These are phyloP conservation scores for Penicillium sp. DNA, from an alignment of 2,329 filamentous ascomycete genomes.

Conservation along the genomic window DNA sequence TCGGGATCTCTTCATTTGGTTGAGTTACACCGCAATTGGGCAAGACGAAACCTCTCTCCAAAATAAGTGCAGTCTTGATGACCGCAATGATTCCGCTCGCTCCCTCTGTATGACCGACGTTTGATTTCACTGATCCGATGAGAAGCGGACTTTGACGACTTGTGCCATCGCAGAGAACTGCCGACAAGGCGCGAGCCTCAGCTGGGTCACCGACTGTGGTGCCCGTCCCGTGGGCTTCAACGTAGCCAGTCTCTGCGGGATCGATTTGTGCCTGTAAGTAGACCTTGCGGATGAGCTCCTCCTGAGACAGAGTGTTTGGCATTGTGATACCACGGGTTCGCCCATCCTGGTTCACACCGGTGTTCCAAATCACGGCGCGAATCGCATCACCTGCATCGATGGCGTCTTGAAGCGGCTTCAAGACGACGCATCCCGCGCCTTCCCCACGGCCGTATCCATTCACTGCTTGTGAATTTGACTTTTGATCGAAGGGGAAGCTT, in stretches of 20 bases:
- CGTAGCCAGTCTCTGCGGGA: slow-evolving; percentile 24
- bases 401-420: slow-evolving; percentile 21
- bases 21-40: slow-evolving; percentile 23
- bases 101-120: slow-evolving; percentile 27
- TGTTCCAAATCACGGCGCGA: slow-evolving; percentile 17
- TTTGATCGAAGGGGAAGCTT: slow-evolving; percentile 21
- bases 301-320: slow-evolving; percentile 31
- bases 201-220: slow-evolving; percentile 31
- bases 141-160: slow-evolving; percentile 17
- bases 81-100: slow-evolving; percentile 23
- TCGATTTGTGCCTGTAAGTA: slow-evolving; percentile 37
- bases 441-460: slow-evolving; percentile 32
- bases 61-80: slow-evolving; percentile 23
- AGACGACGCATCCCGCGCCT: slow-evolving; percentile 26
- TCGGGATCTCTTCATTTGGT: slow-evolving; percentile 19
- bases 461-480: slow-evolving; percentile 10
- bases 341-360: slow-evolving; percentile 20
- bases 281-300: slow-evolving; percentile 32
- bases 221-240: slow-evolving; percentile 43
- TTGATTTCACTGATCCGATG: slow-evolving; percentile 27
- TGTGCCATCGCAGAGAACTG: slow-evolving; percentile 18
- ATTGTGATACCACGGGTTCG: slow-evolving; percentile 23
- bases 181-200: slow-evolving; percentile 21
- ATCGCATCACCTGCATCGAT: slow-evolving; percentile 22
- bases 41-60: slow-evolving; percentile 25